Base-by-base conservation (phyloP, 176 grass and related monocot species). In the Tillandsia fasciculata region DNA sequence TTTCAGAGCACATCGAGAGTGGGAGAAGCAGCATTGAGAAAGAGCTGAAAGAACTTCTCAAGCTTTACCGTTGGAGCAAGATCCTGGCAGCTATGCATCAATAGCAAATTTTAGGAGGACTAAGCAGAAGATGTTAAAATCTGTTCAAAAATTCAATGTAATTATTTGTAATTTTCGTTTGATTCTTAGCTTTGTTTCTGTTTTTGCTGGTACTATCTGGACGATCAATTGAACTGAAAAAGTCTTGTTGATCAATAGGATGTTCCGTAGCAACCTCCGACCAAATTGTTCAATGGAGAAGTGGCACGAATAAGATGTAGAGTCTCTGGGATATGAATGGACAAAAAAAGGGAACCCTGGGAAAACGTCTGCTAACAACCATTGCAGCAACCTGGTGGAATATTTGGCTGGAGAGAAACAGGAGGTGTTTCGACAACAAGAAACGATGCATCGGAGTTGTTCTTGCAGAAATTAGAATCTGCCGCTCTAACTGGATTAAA, bases 51-150 rank as follows among this genome's bases (percentile, higher is more conserved):
- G 76, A 87, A 54, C 84, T 83, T 12, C 73, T 85, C 71, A 92
- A 87, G 76, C 86, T 96, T 82, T 92, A 82, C 76, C 71, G 79
- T 96, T 88, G 92, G 93, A 92, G 72, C 88, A 83, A 83, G 82
- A 71, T 52, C 83, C 86, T 65, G 71, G 76, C 53, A 88, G 72
- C 67, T 73, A 67, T 71, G 68, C 77, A 51, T 96, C 88, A 10
- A 92, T 96, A 79, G 86, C 87, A 51, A 88, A 70, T 59, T 96
- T 96, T 72, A 91, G 86, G 63, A 92, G 76, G 78, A 74, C 77
- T 0, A 82, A 89, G 64, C 85, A 92, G 49, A 96, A 85, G 79
- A 71, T 80, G 54, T 87, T 91, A 70, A 96, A 87, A 84, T 79
- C 87, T 77, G 61, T 89, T 63, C 73, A 81, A 49, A 69, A 70